Evolutionary conservation across 768 basidiomycete genomes (phyloP), one percentile per base, ranked within the genome.

Genomic region (Dacryopinax spathularia): DNA sequence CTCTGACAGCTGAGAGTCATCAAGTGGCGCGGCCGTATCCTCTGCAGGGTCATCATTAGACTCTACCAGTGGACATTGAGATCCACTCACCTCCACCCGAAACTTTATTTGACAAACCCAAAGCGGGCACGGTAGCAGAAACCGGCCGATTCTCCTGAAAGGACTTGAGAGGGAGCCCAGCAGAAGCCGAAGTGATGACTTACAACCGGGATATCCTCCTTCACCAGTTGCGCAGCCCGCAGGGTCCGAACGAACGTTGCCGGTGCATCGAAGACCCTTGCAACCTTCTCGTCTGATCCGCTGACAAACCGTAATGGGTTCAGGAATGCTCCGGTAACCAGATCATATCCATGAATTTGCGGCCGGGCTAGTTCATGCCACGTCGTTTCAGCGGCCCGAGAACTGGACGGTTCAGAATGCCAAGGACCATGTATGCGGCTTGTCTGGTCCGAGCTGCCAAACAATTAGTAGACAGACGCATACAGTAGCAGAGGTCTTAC

Each of bases 281-380:
- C 84, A 12, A 98, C 92, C 74, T 98, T 98, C 74, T 99, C 96
- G 69, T 99, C 96, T 10, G 93, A 92, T 48, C 92, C 86, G 68
- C 90, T 94, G 20, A 86, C 87, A 71, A 97, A 95, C 33, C 82
- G 84, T 48, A 92, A 76, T 0, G 87, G 77, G 64, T 81, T 80
- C 48, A 95, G 79, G 72, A 91, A 94, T 1, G 81, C 82, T 5
- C 83, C 86, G 62, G 85, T 87, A 18, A 94, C 78, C 35, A 98
- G 76, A 70, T 97, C 93, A 73, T 98, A 97, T 6, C 96, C 96
- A 75, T 99, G 96, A 18, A 97, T 85, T 73, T 99, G 96, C 20
- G 96, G 96, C 2, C 96, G 85, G 29, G 82, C 83, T 29, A 98
- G 77, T 71, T 99, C 96, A 69, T 88, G 87, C 92, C 92, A 95